Evolutionary conservation across 768 basidiomycete genomes (phyloP).

Genomic region (Gelatoporia subvermispora): DNA sequence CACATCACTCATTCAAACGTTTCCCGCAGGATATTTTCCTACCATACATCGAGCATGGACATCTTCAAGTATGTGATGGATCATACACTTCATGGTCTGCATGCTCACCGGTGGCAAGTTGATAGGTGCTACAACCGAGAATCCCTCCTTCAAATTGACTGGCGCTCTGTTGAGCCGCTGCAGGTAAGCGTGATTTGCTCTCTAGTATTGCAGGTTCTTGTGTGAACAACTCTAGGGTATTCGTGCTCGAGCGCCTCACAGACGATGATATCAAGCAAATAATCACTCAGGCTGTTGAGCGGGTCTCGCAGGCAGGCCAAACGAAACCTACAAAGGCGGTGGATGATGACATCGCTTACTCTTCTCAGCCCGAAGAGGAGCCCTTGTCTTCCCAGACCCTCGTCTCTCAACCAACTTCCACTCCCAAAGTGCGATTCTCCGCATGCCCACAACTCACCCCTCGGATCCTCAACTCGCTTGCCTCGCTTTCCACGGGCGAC

Average conservation of each 20-base stretch:
- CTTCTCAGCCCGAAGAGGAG: constrained; percentile 13
- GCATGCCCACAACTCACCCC: constrained; percentile 38
- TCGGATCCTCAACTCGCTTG: constrained; percentile 43
- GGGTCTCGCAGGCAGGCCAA: constrained; percentile 19
- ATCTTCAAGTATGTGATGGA: constrained; percentile 43
- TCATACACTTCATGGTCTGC: neutral
- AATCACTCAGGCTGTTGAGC: constrained; percentile 48
- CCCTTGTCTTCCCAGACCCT: constrained; percentile 10
- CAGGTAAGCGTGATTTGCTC: constrained; percentile 40
- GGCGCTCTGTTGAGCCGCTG: constrained; percentile 71
- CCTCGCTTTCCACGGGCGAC: constrained; percentile 59
- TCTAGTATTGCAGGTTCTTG: constrained; percentile 9
- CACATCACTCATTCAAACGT: no score
- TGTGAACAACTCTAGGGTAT: constrained; percentile 44
- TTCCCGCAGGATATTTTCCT: constrained; percentile 65
- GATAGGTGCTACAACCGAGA: constrained; percentile 85
- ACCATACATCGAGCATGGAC: constrained; percentile 75
- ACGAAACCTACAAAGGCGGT: neutral
- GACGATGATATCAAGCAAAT: constrained; percentile 57
- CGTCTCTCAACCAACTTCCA: constrained; percentile 14
- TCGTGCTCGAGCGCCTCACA: constrained; percentile 64
- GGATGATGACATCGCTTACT: constrained; percentile 15
- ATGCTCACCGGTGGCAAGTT: constrained; percentile 33
- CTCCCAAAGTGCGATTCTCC: constrained; percentile 14
- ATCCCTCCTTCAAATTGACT: constrained; percentile 81